A percentile compares a stretch with the other conserved stretches of the same genome.
phyloP scores from a whole-genome alignment of 441 rosid genomes.

The Brassica balearica region DNA sequence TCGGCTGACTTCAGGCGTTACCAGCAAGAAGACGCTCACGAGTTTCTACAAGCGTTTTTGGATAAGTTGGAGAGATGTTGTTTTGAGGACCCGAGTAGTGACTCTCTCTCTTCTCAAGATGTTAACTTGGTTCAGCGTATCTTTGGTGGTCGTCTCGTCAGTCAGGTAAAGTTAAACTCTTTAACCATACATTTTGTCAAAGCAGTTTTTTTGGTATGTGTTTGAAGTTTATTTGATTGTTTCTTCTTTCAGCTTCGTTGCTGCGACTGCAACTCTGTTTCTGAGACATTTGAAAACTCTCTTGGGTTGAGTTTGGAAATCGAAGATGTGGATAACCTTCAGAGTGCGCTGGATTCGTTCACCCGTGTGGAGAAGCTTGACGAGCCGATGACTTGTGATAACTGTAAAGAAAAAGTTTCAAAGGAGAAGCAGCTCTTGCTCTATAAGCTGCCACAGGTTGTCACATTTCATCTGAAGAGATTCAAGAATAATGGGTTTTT shows the following conservation, averaged over 20 bases:
- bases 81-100: conserved; percentile 46
- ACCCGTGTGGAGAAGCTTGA: conserved; percentile 83
- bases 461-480: conserved; percentile 82
- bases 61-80: conserved; percentile 72
- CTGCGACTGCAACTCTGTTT: conserved; percentile 64
- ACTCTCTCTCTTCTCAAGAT: conserved; percentile 39
- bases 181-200: conserved; percentile 6
- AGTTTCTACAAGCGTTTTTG: conserved; percentile 72
- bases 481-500: conserved; percentile 69
- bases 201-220: neutral
- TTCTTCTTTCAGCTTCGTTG: conserved; percentile 62
- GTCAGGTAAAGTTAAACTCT: conserved; percentile 53
- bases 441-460: conserved; percentile 68
- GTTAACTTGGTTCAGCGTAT: conserved; percentile 58
- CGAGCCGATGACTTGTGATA: conserved; percentile 64
- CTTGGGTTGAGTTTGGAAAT: conserved; percentile 83
- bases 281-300: conserved; percentile 65
- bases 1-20: conserved; percentile 59
- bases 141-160: conserved; percentile 77
- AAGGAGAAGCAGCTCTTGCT: conserved; percentile 81
- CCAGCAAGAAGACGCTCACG: conserved; percentile 93
- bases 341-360: conserved; percentile 68
- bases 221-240: neutral
- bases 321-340: conserved; percentile 60
- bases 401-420: conserved; percentile 65